phyloP scores from a whole-genome alignment of 331 rosid genomes.

The Rosa hybrid region DNA sequence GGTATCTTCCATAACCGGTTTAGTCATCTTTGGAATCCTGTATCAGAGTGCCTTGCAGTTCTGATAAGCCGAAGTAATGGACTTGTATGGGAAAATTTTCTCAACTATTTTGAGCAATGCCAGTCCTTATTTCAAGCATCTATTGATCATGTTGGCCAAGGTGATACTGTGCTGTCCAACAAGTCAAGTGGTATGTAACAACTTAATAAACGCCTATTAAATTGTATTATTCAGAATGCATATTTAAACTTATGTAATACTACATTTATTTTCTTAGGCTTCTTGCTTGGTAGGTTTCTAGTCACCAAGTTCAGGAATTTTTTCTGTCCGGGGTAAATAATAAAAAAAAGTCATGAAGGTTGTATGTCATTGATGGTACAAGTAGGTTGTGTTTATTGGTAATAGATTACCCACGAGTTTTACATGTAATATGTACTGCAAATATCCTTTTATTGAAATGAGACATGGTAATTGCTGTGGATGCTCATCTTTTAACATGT shows the following conservation, averaged over 20 bases:
- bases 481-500: slow-evolving; percentile 15
- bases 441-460: not conserved
- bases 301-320: not conserved
- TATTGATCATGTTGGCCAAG: slow-evolving; percentile 33
- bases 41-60: slow-evolving; percentile 77
- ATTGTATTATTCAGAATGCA: not conserved
- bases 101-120: slow-evolving; percentile 48
- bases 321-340: not conserved
- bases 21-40: slow-evolving; percentile 70
- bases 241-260: not conserved
- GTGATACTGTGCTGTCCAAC: slow-evolving; percentile 29
- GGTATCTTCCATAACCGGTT: slow-evolving; percentile 83
- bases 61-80: slow-evolving; percentile 49
- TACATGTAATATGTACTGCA: not conserved
- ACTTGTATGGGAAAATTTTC: slow-evolving; percentile 60
- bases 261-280: not conserved
- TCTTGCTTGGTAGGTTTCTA: not conserved
- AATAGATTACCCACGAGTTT: not conserved
- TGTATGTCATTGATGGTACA: not conserved
- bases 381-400: not conserved
- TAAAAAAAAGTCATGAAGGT: not conserved
- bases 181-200: slow-evolving; percentile 54
- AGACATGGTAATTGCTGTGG: not conserved
- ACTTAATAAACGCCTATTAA: not conserved
- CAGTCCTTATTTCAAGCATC: slow-evolving; percentile 44